Evolutionary conservation across 352 stramenopile genomes (phyloP).

Genomic region (Phytophthora colocasiae): DNA sequence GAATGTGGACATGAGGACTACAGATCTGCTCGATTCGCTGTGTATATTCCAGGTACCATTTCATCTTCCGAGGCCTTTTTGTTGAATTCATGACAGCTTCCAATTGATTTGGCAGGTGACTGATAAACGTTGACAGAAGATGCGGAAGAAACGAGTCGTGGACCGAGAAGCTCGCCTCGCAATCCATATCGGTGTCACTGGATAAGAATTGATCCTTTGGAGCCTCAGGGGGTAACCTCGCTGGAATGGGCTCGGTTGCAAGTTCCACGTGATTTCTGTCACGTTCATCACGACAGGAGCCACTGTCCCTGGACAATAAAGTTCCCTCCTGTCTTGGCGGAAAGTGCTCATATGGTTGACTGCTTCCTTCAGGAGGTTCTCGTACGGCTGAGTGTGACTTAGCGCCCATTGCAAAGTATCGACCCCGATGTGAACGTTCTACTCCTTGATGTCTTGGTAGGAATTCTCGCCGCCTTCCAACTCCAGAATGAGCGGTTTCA

Average conservation of each 20-base stretch:
- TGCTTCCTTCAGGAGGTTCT: background rate
- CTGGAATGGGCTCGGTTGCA: background rate
- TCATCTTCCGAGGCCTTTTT: constrained; percentile 65
- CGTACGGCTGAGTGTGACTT: background rate
- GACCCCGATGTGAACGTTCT: background rate
- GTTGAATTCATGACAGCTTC: constrained; percentile 54
- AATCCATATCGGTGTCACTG: constrained; percentile 22
- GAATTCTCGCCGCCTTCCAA: background rate
- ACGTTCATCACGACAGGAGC: background rate
- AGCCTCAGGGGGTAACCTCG: background rate
- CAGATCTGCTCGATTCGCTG: constrained; percentile 44
- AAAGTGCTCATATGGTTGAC: background rate
- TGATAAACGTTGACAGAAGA: constrained; percentile 51
- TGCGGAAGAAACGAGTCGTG: constrained; percentile 52
- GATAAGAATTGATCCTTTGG: background rate
- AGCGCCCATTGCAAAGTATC: background rate
- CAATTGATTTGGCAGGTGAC: constrained; percentile 47
- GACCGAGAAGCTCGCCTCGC: constrained; percentile 47
- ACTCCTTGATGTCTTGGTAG: background rate
- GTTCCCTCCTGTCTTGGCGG: background rate
- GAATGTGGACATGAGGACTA: constrained; percentile 33
- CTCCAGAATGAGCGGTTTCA: background rate
- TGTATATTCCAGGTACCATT: constrained; percentile 64
- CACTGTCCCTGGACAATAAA: background rate
- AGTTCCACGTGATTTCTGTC: background rate